These are phyloP conservation scores for Quercus alba DNA, from an alignment of 306 rosid genomes.

Conservation along the genomic window DNA sequence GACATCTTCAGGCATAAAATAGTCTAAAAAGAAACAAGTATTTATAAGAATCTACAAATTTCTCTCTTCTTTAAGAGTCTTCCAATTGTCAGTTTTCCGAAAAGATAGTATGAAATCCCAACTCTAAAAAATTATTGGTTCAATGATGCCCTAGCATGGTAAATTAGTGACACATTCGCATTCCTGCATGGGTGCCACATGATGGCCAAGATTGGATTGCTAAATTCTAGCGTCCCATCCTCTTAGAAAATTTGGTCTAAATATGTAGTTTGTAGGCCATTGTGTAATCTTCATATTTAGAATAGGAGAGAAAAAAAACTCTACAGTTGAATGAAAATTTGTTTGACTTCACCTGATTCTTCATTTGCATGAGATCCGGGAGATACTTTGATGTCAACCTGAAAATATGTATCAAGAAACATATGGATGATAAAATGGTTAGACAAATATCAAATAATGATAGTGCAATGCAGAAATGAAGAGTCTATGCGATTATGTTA, in stretches of 20 bases:
- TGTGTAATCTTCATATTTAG: neutral
- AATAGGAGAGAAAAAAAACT: neutral
- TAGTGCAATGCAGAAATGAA: constrained; percentile 1
- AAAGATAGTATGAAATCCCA: neutral
- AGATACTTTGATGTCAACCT: constrained; percentile 96
- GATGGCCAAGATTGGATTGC: neutral
- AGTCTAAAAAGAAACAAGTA: no score
- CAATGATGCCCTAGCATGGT: no score
- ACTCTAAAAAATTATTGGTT: no score
- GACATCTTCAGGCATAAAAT: neutral
- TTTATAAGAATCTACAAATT: neutral
- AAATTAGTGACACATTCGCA: no score
- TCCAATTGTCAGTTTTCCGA: neutral
- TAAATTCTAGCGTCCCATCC: neutral
- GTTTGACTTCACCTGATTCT: constrained; percentile 64
- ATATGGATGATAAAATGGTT: constrained; percentile 9
- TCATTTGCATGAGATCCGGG: constrained; percentile 96
- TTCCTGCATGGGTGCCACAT: no score
- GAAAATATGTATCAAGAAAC: constrained; percentile 23
- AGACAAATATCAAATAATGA: neutral
- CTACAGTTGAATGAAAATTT: neutral
- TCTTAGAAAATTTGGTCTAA: neutral
- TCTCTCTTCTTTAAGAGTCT: neutral
- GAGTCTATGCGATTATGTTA: constrained; percentile 7
- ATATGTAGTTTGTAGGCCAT: neutral